Evolutionary conservation across 805 yeast species (phyloP).

Genomic region (Limtongia smithiae): DNA sequence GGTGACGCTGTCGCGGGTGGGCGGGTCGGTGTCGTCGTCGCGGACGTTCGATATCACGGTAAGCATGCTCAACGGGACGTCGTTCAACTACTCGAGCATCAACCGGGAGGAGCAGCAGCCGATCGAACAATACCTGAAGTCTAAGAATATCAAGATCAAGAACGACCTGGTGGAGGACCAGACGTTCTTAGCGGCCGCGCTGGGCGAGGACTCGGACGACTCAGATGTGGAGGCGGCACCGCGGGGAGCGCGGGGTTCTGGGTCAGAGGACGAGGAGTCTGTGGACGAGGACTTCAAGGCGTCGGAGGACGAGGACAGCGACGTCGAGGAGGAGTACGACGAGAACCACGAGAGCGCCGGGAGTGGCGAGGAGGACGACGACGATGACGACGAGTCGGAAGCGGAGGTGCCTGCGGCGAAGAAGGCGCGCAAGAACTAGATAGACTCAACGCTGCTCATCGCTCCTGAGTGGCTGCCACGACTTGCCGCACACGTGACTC

Average conservation of each 20-base stretch:
- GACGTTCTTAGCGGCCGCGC: constrained; percentile 70
- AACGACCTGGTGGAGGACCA: constrained; percentile 89
- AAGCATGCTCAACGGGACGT: constrained; percentile 56
- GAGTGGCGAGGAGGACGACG: constrained; percentile 30
- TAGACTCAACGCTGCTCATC: too few species aligned
- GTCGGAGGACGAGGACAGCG: constrained; percentile 49
- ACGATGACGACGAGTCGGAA: constrained; percentile 12
- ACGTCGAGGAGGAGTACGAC: constrained; percentile 80
- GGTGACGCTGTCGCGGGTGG: constrained; percentile 84
- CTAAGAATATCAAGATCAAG: constrained; percentile 74
- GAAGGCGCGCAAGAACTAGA: constrained; percentile 25
- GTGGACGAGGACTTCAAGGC: constrained; percentile 80
- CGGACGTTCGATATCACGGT: constrained; percentile 93
- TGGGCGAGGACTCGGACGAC: constrained; percentile 55
- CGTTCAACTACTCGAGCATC: constrained; percentile 84
- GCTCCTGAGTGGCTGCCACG: too few species aligned
- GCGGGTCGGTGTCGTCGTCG: constrained; percentile 67
- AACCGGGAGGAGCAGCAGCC: constrained; percentile 82
- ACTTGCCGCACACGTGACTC: too few species aligned
- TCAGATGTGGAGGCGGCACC: constrained; percentile 41
- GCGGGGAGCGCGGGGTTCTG: constrained; percentile 60
- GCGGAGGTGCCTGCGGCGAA: constrained; percentile 29
- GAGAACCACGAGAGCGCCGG: constrained; percentile 50
- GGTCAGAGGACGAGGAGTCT: constrained; percentile 67
- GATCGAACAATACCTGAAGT: constrained; percentile 69